Evolutionary conservation across 1,139 yeast species (phyloP), one percentile per base, ranked within the genome.

Genomic region (Yamadazyma buinensis): DNA sequence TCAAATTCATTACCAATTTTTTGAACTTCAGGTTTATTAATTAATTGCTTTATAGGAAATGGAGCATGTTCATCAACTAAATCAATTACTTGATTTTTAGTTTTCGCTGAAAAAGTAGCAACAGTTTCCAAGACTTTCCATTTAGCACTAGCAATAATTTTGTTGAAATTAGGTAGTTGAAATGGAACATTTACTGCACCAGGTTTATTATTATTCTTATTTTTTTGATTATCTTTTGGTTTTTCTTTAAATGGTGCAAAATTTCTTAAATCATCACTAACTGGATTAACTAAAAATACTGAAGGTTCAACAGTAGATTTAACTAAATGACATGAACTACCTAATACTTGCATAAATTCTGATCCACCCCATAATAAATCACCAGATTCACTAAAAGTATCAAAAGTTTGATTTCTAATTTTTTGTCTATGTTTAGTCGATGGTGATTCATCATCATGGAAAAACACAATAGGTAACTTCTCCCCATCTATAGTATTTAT

Each of bases 291-390:
- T 40, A 92, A 67, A 51, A 74, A 75, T 19, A 88, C 78, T 1
- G 84, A 76, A 3, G 80, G 77, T 47, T 86, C 97, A 28, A 84
- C 56, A 0, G 84, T 71, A 0, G 95, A 79, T 42, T 72, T 72
- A 46, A 82, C 87, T 25, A 87, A 58, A 37, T 76, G 77, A 26
- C 85, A 79, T 44, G 72, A 69, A 30, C 60, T 56, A 28, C 65
- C 62, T 29, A 90, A 59, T 11, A 69, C 72, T 29, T 67, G 62
- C 44, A 87, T 59, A 43, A 94, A 81, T 47, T 85, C 85, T 28
- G 73, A 74, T 1, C 97, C 98, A 19, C 98, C 98, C 97, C 97
- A 92, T 48, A 81, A 83, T 30, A 86, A 53, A 12, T 72, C 72
- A 23, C 77, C 80, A 22, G 73, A 72, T 22, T 72, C 74, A 15